Evolutionary conservation across 768 basidiomycete genomes (phyloP).

Genomic region (Termitomyces sp.): DNA sequence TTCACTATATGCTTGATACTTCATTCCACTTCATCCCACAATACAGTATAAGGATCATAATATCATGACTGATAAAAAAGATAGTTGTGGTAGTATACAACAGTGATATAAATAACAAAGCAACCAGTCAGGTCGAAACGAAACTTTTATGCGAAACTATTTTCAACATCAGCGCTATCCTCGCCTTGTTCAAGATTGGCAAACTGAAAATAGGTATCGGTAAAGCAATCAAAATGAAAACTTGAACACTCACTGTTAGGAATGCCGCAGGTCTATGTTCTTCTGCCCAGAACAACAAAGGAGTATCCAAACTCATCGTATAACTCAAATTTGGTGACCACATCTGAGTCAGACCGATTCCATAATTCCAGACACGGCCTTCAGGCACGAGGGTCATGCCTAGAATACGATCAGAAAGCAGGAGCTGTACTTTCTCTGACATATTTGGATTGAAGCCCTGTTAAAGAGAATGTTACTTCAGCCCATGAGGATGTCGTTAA

Average conservation of each 20-base stretch:
- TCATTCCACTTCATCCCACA: background rate
- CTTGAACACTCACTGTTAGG: slow-evolving; percentile 60
- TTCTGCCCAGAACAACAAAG: slow-evolving; percentile 92
- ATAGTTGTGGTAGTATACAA: slow-evolving; percentile 11
- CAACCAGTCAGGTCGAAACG: background rate
- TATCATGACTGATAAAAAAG: background rate
- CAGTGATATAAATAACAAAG: slow-evolving; percentile 4
- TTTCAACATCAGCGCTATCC: slow-evolving; percentile 93
- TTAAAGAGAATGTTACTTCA: slow-evolving; percentile 5
- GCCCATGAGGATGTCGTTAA: background rate
- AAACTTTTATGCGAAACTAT: slow-evolving; percentile 72
- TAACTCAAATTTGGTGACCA: slow-evolving; percentile 83
- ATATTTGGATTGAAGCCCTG: slow-evolving; percentile 97
- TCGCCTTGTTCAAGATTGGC: slow-evolving; percentile 87
- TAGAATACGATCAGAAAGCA: slow-evolving; percentile 91
- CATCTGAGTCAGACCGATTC: slow-evolving; percentile 86
- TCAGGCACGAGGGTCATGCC: slow-evolving; percentile 95
- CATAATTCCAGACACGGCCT: slow-evolving; percentile 96
- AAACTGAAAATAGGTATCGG: slow-evolving; percentile 46
- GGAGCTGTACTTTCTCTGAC: slow-evolving; percentile 91
- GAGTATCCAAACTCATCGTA: slow-evolving; percentile 86
- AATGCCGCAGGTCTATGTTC: slow-evolving; percentile 93
- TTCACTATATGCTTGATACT: slow-evolving; percentile 3
- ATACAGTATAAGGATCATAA: no score
- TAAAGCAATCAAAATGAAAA: background rate